Evolutionary conservation across 768 basidiomycete genomes (phyloP), one percentile per base, ranked within the genome.

Genomic region (Naganishia vishniacii): DNA sequence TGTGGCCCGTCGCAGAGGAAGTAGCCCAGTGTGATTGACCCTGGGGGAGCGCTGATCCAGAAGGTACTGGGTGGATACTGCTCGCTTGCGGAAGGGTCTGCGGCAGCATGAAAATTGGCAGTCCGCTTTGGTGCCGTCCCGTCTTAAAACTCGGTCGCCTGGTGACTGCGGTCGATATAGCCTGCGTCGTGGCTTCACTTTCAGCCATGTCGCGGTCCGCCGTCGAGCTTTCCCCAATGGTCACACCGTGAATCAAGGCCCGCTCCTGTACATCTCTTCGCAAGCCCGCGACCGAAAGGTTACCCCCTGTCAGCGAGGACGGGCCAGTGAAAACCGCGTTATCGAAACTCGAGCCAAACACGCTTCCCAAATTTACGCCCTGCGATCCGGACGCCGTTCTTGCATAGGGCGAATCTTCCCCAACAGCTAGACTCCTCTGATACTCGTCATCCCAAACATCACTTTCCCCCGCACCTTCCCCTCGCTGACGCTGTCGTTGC

Each of bases 361-460:
- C 23, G 9, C 20, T 16, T 11, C 34, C 48, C 48, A 15, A 31
- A 29, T 63, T n/a, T n/a, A n/a, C 37, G 42, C 11, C 53, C 37
- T 15, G 48, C 41, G 34, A 8, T 53, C 42, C 13, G 9, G 42
- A 44, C 5, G 42, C 42, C 6, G 7, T 8, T 9, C 47, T 34
- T 23, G 16, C 31, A 6, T n/a, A n/a, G n/a, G 40, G 29, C 32
- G 25, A 32, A 0, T 41, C 59, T 20, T 18, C 48, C 25, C 51
- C 59, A 40, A 61, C 65, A 29, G 48, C 62, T 7, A 63, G 28
- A 44, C 53, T 56, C 20, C n/a, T 37, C 26, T 66, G 60, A n/a
- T 42, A 61, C 41, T 61, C 60, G 13, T 61, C 60, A 29, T 66
- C 65, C 65, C 64, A 65, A 11, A 42, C 60, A 49, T 66, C 65